Evolutionary conservation across 805 yeast genomes (phyloP), one percentile per base, ranked within the genome.

Genomic region (Wickerhamomyces hampshirensis): DNA sequence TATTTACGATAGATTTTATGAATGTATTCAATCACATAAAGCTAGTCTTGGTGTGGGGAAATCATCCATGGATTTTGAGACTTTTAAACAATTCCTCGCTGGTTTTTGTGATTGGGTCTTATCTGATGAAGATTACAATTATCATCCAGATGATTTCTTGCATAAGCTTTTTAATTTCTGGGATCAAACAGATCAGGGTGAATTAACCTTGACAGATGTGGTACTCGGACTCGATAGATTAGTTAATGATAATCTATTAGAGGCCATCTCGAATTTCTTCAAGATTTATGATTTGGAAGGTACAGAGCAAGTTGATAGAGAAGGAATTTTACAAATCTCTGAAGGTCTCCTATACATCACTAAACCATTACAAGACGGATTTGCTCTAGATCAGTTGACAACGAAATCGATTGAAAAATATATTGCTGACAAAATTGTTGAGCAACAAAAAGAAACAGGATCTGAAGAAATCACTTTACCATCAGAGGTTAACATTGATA

Each of bases 341-440:
- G 98, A 93, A 55, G 98, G 91, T 31, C 61, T 91, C 27, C 63
- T 91, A 10, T 82, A 75, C 48, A 69, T 93, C 24, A 88, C 96
- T 0, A 71, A 81, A 28, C 95, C 96, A 2, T 84, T 93, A 81
- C 79, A 87, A 50, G 87, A 85, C 44, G 89, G 81, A 5, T 58
- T 59, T 32, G 53, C 71, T 14, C 71, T 85, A 27, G 96, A 88
- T 57, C 54, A 64, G 5, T 65, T 80, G 10, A 82, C 95, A 0
- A 71, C 75, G 34, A 63, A 62, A 29, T 73, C 75, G 3, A 77
- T 84, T 30, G 87, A 83, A 48, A 69, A 73, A 33, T 79, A 74
- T 34, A 74, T 82, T 42, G 86, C 88, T 1, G 84, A 79, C 39
- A 68, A 71, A 36, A 71, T 83, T 6, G 67, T 63, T 3, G 51